A percentile compares a stretch with the other conserved stretches of the same genome.
Conservation (phyloP, 495 filamentous ascomycete species). For the Schizothecium vesticola region DNA sequence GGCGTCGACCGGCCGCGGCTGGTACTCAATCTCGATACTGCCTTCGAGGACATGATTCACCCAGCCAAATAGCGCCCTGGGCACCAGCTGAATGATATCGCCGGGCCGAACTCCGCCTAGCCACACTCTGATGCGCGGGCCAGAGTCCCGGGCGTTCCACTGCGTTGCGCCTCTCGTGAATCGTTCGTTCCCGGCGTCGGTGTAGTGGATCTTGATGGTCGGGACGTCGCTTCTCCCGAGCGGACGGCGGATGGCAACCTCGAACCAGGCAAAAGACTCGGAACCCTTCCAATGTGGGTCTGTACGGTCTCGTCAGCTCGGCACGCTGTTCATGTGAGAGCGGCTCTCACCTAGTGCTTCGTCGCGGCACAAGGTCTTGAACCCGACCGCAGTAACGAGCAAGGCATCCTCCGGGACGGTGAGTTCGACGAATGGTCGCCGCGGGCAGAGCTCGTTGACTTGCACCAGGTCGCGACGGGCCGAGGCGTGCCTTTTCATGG, state of each 20-base stretch:
- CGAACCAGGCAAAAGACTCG: constrained; percentile 2
- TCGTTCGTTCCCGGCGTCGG: neutral
- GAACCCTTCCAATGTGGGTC: too few relatives aligned
- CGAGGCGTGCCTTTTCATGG: neutral
- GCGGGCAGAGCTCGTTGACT: constrained; percentile 3
- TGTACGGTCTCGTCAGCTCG: too few relatives aligned
- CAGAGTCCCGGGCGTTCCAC: neutral
- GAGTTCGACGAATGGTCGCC: constrained; percentile 2
- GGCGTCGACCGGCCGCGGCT: neutral
- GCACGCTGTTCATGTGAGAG: too few relatives aligned
- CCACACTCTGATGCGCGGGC: neutral
- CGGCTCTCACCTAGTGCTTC: too few relatives aligned
- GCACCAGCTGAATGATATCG: constrained; percentile 6
- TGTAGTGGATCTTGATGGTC: constrained; percentile 2
- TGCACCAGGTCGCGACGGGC: neutral
- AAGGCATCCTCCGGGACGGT: neutral
- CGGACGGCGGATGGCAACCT: neutral
- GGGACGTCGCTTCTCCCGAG: neutral
- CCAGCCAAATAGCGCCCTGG: constrained; percentile 1
- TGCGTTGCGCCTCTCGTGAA: neutral
- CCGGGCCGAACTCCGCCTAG: constrained; percentile 1
- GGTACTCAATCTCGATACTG: constrained; percentile 11
- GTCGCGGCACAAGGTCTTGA: neutral
- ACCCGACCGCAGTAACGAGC: neutral
- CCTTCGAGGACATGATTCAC: constrained; percentile 1